Evolutionary conservation across 2,329 filamentous ascomycete species (phyloP).

Genomic region (Zasmidium angulare): DNA sequence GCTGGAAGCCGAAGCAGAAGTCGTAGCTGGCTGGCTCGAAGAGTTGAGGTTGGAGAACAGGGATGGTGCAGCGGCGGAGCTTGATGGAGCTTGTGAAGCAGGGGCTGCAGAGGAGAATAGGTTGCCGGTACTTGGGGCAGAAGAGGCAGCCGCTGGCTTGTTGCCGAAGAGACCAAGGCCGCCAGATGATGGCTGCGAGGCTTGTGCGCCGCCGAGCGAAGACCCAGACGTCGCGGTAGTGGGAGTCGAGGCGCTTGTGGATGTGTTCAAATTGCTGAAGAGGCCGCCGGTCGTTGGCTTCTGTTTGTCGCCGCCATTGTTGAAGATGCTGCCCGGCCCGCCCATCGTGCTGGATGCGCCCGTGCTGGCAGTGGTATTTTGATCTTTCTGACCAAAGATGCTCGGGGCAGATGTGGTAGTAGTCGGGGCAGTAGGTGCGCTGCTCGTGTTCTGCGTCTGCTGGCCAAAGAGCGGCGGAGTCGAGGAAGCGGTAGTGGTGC

Average conservation of each 20-base stretch:
- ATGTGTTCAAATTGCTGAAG: neutral
- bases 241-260: neutral
- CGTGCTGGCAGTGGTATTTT: neutral
- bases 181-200: neutral
- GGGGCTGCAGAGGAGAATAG: conserved; percentile 6
- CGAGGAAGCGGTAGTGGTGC: conserved; percentile 1
- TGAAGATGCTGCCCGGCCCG: neutral
- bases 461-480: neutral
- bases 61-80: neutral
- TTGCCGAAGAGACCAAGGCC: conserved; percentile 2
- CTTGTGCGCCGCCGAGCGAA: neutral
- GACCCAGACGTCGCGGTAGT: neutral
- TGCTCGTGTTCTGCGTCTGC: neutral
- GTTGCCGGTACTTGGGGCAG: conserved; percentile 9
- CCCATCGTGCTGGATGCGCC: neutral
- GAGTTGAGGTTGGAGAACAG: neutral
- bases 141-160: conserved; percentile 4
- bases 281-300: neutral
- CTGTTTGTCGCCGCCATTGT: neutral
- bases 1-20: neutral
- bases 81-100: neutral
- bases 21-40: neutral
- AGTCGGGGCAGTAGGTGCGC: neutral
- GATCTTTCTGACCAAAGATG: neutral
- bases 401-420: neutral